These are phyloP conservation scores for Seminavis robusta DNA, from an alignment of 108 stramenopile species.

Conservation along the genomic window DNA sequence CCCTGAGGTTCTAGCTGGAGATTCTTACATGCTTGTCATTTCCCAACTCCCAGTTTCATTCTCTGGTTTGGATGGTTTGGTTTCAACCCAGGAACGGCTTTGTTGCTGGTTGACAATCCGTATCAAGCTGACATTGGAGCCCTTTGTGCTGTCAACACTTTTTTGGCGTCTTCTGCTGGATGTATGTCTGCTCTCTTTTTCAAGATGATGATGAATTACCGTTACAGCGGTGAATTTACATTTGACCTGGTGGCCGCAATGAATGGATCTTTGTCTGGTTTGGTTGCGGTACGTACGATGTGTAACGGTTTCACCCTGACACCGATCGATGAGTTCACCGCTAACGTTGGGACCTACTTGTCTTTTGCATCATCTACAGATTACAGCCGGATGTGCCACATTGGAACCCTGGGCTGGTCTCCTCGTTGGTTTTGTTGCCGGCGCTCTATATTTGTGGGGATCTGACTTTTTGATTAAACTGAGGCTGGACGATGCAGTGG, in stretches of 20 bases:
- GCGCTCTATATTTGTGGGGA: conserved; percentile 60
- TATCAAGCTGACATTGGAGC: conserved; percentile 52
- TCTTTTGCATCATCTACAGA: conserved; percentile 7
- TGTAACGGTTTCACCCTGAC: neutral
- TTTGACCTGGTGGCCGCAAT: conserved; percentile 44
- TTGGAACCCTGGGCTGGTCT: conserved; percentile 84
- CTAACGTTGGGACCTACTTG: conserved; percentile 1
- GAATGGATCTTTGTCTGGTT: conserved; percentile 66
- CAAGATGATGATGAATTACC: conserved; percentile 36
- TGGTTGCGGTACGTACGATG: conserved; percentile 57
- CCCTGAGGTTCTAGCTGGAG: conserved; percentile 5
- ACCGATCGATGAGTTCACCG: neutral
- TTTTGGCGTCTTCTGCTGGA: conserved; percentile 55
- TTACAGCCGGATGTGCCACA: conserved; percentile 83
- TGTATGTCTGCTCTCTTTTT: conserved; percentile 45
- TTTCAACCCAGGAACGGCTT: conserved; percentile 90
- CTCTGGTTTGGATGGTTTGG: conserved; percentile 81
- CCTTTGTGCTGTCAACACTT: conserved; percentile 77
- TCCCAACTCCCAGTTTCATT: conserved; percentile 35
- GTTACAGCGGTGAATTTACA: conserved; percentile 42
- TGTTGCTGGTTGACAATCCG: conserved; percentile 41
- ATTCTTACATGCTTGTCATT: conserved; percentile 14
- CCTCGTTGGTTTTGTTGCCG: conserved; percentile 74
- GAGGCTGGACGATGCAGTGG: conserved; percentile 89
- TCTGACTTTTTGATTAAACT: conserved; percentile 59